Evolutionary conservation across 441 rosid species (phyloP), one percentile per base, ranked within the genome.

Genomic region (Gossypium aridum): DNA sequence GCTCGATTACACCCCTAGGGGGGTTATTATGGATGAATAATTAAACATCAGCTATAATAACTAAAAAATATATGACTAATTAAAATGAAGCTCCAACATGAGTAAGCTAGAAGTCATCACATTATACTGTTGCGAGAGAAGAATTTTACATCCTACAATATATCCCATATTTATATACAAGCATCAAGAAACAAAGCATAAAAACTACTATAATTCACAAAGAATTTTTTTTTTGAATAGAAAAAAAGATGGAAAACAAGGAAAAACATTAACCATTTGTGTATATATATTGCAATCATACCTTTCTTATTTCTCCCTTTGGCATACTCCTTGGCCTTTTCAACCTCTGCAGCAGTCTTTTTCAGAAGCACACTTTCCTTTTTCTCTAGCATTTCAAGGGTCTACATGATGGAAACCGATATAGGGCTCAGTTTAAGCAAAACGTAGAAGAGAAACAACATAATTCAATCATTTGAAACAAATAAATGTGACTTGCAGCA

Each of bases 351-450:
- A 53, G 85, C 78, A 62, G 92, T 92, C 78, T 92, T 94, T 84
- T 90, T 94, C 17, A 81, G 16, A 1, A 94, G 92, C 0, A 94
- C 91, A 61, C 87, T 91, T 87, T 94, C 98, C 82, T 92, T 94
- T 68, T 94, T 94, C 95, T 94, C 98, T 6, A 94, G 82, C 97
- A 94, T 92, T 84, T 92, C 98, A 73, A 92, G 94, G 0, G 97
- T 92, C 98, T 94, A 77, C 16, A 20, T 14, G 47, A 34, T 68
- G 23, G 31, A 71, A 13, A 67, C 78, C 54, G 14, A 68, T 7
- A 71, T 4, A 0, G 23, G n/a, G 2, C 14, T 83, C 28, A 2
- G 60, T 81, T 39, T 53, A 22, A 72, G 14, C 47, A 26, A 60
- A 43, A 71, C 13, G 9, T 22, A 51, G 16, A 62, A 62, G 66